Percentiles rank a stretch among this genome's conserved stretches.
These are phyloP conservation scores for Carnegiea gigantea DNA, from an alignment of 179 eudicot species.

Conservation along the genomic window DNA sequence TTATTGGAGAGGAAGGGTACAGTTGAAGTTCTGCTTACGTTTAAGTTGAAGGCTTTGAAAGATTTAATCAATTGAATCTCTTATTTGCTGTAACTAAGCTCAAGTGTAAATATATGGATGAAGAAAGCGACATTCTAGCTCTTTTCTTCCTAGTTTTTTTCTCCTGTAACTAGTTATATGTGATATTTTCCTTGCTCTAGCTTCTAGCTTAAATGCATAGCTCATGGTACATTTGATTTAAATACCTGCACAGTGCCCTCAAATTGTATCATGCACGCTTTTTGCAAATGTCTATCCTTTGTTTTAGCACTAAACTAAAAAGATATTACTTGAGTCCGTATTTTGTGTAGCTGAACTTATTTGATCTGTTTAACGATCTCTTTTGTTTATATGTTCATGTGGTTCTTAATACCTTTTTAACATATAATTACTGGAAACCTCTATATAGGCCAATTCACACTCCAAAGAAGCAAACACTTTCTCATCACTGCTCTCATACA, in stretches of 20 bases:
- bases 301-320: not conserved
- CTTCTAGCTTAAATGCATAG: not conserved
- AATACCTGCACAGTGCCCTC: no score
- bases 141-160: no score
- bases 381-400: not conserved
- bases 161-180: no score
- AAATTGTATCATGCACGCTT: not conserved
- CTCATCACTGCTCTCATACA: conserved; percentile 58
- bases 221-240: not conserved
- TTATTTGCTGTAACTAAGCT: not conserved
- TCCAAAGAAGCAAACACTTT: conserved; percentile 46
- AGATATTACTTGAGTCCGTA: not conserved
- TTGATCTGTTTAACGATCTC: not conserved
- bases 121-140: no score
- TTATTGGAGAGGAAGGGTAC: not conserved
- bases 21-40: not conserved
- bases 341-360: not conserved
- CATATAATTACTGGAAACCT: conserved; percentile 24
- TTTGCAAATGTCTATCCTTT: not conserved
- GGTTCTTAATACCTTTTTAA: conserved; percentile 20
- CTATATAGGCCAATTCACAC: conserved; percentile 54
- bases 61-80: not conserved
- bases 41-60: not conserved
- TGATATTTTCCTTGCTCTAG: not conserved
- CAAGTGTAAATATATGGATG: no score